Base-by-base conservation (phyloP, 768 basidiomycete species). In the Russula sp. region DNA sequence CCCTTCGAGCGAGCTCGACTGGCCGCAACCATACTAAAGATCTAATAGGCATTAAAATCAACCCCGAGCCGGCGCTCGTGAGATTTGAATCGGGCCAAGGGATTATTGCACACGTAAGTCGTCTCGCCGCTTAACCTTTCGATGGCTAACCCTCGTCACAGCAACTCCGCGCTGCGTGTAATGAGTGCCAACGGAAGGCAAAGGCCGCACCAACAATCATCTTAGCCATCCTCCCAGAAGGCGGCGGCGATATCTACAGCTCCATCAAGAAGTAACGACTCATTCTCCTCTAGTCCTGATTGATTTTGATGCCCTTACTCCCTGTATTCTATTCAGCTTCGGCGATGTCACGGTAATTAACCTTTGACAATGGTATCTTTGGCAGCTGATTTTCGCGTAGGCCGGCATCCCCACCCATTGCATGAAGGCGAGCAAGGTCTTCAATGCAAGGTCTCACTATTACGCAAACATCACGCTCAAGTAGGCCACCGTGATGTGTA, bases 321-420 rank as follows among this genome's bases (percentile, higher is more conserved):
- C 30, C 40, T 10, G 10, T 13, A 24, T 18, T 24, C 14, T 28
- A 1, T 24, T 16, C 11, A 66, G 61, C n/a, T 58, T 57, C 11
- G 61, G 61, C 5, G 61, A 66, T 42, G 49, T 62, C 44, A 7
- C 50, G 40, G 65, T 63, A 36, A 46, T 30, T 58, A 13, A 52
- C 8, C 8, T 62, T 34, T 28, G 18, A 42, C 24, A 3, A 20
- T 28, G 20, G 10, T 16, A 13, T 0, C 16, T 42, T 7, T 34
- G 40, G 20, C 20, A 48, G 18, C 58, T 53, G 32, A 59, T 34
- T 63, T 51, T 57, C 46, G 53, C 51, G 30, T 10, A 67, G 84
- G 79, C 80, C 68, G 90, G 90, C n/a, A 84, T 90, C 9, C 82
- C 89, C 0, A 91, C 90, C 0, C 90, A 92, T 63, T 92, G 90